Base-by-base conservation (phyloP, 1,284 basidiomycete genomes). In the Ustanciosporium gigantosporum region DNA sequence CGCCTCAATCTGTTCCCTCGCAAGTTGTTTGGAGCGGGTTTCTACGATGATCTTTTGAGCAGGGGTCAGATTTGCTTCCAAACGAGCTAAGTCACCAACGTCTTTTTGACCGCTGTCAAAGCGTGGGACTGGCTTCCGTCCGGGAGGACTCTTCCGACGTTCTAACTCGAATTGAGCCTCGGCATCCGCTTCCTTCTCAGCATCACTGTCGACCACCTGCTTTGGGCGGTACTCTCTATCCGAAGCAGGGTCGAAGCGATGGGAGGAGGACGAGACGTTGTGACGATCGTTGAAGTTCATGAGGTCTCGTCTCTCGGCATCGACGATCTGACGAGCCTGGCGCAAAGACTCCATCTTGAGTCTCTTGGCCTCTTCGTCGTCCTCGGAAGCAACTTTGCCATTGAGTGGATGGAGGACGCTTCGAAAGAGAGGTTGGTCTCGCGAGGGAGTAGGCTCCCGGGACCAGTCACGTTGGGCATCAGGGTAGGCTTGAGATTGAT, bases 31-130 rank as follows among this genome's bases (percentile, higher is more conserved):
- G 4, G 62, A 69, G 2, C 70, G 48, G 1, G 70, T 72, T 35
- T 73, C 70, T 8, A 60, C 53, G 24, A 73, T 73, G 52, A 73
- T 73, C 21, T 50, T 44, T 39, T 73, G 70, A 3, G 70, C 70
- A 5, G 67, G 67, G 7, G 70, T 73, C 37, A 73, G 29, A 9
- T 49, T 55, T 27, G 41, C 60, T 2, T 66, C 57, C 3, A 35
- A 23, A 9, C 31, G 19, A 14, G 32, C 48, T 21, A 60, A 36
- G 32, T 65, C 39, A 9, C 44, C 5, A 21, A 46, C 32, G 25
- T 59, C 8, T 11, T 25, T 42, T 24, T 38, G 3, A 14, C 17
- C 25, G 15, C 51, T 45, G 23, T 53, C 27, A 25, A 57, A 47
- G 4, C 42, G 41, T 21, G 67, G 65, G 6, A 65, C 60, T 0